Evolutionary conservation across 2,329 filamentous ascomycete species (phyloP), one percentile per base, ranked within the genome.

Genomic region (Mariannaea elegans): DNA sequence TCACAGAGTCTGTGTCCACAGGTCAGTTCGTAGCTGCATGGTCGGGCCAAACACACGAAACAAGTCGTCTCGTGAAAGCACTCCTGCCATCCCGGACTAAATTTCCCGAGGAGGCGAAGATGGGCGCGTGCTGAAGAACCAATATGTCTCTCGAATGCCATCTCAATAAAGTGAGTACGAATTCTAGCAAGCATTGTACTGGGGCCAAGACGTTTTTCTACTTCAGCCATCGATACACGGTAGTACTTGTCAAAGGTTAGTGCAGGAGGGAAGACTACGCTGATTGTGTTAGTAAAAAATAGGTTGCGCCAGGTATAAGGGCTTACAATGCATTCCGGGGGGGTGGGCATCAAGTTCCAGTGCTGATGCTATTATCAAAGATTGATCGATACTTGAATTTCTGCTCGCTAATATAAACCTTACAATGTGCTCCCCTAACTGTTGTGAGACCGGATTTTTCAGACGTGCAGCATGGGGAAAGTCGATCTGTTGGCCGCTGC

Each of bases 211-310:
- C 36, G 21, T 9, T 18, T 52, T n/a, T 41, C 34, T 4, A 24
- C 48, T n/a, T 36, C 4, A 29, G 12, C 16, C 7, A 52, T 14
- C 9, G 13, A 10, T 14, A 14, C 23, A 9, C 16, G 21, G 9
- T 52, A 52, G 24, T 42, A 18, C 36, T 52, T 52, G 5, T 52
- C 4, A 52, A 52, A 52, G 10, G 7, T 52, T n/a, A 52, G n/a
- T 10, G 27, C 1, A 12, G 3, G n/a, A 16, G 23, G 48, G 14
- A 52, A 52, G 16, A 52, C 47, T 50, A n/a, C n/a, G n/a, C n/a
- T 14, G 21, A 21, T 38, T 12, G 6, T 31, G 7, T 42, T 6
- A 21, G 19, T n/a, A 21, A 24, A 32, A 31, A 24, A 18, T 14
- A 24, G 46, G 10, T 38, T 34, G 46, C 10, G 18, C n/a, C n/a